Conservation (phyloP, 169 alveolate genomes). For the Haemoproteus tartakovskyi region DNA sequence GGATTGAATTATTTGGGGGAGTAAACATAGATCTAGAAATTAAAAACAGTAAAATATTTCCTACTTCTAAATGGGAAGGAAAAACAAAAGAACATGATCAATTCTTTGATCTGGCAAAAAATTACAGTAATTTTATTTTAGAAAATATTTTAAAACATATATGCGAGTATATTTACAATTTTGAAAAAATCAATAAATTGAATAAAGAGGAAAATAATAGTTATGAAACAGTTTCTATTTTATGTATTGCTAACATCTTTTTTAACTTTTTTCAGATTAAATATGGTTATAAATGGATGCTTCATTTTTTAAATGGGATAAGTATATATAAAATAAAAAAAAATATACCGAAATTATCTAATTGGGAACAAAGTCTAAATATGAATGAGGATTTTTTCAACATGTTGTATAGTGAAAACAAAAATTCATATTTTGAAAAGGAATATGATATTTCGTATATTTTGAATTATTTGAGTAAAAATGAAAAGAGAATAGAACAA, state of each 20-base stretch:
- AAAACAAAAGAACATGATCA: neutral
- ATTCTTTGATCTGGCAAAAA: conserved; percentile 21
- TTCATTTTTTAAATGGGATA: conserved; percentile 62
- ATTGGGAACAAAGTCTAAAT: too few relatives aligned
- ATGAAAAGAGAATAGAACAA: neutral
- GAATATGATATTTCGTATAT: conserved; percentile 25
- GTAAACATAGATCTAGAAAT: neutral
- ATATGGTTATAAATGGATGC: conserved; percentile 42
- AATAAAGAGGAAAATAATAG: conserved; percentile 36
- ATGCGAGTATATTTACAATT: conserved; percentile 43
- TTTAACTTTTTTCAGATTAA: conserved; percentile 28
- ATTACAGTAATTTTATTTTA: conserved; percentile 21
- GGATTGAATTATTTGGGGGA: neutral
- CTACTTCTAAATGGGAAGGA: neutral
- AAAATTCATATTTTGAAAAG: conserved; percentile 22
- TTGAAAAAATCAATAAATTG: conserved; percentile 28
- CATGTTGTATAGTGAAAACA: neutral
- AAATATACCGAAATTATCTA: too few relatives aligned
- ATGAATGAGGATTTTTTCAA: neutral
- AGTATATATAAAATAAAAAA: conserved; percentile 22
- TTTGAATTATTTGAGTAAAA: conserved; percentile 9
- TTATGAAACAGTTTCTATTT: conserved; percentile 32
- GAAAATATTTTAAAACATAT: conserved; percentile 30
- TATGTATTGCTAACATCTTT: conserved; percentile 43
- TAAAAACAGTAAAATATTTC: neutral